Conservation (phyloP, 495 filamentous ascomycete species). For the Choiromyces venosus region DNA sequence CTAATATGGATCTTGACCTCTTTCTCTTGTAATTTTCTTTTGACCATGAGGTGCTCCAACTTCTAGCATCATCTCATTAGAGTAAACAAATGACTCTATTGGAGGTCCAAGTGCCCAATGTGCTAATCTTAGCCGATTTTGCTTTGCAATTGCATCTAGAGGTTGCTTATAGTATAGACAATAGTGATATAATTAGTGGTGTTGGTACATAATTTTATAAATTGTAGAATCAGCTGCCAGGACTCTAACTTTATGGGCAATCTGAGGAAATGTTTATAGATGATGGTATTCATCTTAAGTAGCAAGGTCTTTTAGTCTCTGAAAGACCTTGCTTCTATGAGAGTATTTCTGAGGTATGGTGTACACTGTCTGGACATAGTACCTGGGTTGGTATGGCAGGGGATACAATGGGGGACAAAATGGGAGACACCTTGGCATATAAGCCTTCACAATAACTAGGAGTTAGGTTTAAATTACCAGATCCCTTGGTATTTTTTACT, state of each 20-base stretch:
- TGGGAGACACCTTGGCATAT: too few species aligned
- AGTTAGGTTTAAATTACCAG: too few species aligned
- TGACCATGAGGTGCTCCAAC: too few species aligned
- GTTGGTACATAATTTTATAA: neutral
- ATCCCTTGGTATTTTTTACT: too few species aligned
- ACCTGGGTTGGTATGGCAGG: too few species aligned
- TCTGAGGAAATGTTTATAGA: neutral
- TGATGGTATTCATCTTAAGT: neutral
- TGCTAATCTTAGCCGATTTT: neutral
- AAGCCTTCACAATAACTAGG: too few species aligned
- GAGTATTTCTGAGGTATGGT: neutral
- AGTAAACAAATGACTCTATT: neutral
- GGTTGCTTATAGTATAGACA: neutral
- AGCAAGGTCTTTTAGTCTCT: neutral
- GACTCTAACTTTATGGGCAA: neutral
- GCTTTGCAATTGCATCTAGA: neutral
- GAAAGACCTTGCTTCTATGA: neutral
- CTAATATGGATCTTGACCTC: too few species aligned
- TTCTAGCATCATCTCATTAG: neutral
- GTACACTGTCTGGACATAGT: too few species aligned
- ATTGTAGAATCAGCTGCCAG: neutral
- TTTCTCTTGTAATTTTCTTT: too few species aligned
- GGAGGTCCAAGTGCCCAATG: neutral
- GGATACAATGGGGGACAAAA: too few species aligned
- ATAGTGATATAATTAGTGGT: neutral